Evolutionary conservation across 208 protist species (phyloP), one percentile per base, ranked within the genome.

Genomic region (Crithidia bombi): DNA sequence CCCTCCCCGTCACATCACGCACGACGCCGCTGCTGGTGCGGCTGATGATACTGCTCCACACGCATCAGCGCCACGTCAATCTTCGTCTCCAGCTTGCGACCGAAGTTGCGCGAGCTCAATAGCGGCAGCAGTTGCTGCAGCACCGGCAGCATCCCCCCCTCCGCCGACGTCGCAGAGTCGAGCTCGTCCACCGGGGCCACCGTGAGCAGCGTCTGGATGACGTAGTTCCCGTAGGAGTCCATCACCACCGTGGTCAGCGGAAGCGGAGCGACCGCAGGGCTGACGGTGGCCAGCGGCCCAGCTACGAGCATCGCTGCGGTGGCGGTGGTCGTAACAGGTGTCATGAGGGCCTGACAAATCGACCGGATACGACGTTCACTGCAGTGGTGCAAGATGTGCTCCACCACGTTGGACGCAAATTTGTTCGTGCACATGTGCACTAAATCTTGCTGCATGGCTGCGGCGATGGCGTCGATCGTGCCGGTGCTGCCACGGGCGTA

Each of bases 181-280:
- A 92, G 74, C 70, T 87, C 82, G 32, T 82, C 73, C 33, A 88
- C 78, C 26, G 97, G 92, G 6, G 90, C 78, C 21, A 96, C 86
- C 4, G 67, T 83, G 46, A 98, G 81, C 26, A 96, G 90, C 25
- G 91, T 98, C 69, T 99, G 98, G n/a, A 99, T 75, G 0, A 99
- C 98, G 75, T 99, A 99, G 75, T 99, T 99, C 46, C 88, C 98
- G 75, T 89, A 99, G 15, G 92, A 76, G 75, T 99, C 96, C 65
- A 98, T 81, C 28, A 97, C 76, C 6, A 98, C 71, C 1, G 93
- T 83, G 3, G 80, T 64, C 35, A 98, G 71, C 21, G 68, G 65
- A 11, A 78, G 58, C 6, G 35, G 65, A 21, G 66, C 65, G 5
- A 74, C 59, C 21, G 58, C 30, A 1, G 55, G 38, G 62, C 50